These are phyloP conservation scores for Ceratonia siliqua DNA, from an alignment of 306 rosid genomes.

Conservation along the genomic window DNA sequence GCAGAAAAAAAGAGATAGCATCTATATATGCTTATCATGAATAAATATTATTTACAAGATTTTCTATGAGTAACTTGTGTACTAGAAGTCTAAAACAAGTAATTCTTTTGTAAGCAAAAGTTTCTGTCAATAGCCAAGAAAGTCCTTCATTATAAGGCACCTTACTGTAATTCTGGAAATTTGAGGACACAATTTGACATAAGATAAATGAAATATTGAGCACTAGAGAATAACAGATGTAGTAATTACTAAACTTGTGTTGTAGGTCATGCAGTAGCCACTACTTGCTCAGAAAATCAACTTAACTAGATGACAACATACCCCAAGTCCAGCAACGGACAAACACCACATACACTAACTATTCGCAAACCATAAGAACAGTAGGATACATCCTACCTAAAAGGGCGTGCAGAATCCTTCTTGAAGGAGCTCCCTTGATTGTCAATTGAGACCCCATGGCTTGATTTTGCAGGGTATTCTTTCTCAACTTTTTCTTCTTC, in stretches of 20 bases:
- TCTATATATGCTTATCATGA: constrained; percentile 12
- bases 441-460: constrained; percentile 41
- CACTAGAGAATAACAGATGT: constrained; percentile 18
- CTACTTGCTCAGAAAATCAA: constrained; percentile 3
- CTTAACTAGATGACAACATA: constrained; percentile 15
- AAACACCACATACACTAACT: constrained; percentile 2
- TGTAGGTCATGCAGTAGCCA: constrained; percentile 1
- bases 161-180: not conserved
- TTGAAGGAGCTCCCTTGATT: constrained; percentile 59
- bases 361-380: constrained; percentile 23
- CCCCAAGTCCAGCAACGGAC: not conserved
- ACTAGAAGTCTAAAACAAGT: not conserved
- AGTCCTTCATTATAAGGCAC: not conserved
- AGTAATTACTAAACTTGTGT: not conserved
- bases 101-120: not conserved
- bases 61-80: not conserved
- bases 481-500: constrained; percentile 64
- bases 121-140: not conserved
- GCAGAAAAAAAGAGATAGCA: constrained; percentile 13
- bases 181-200: constrained; percentile 10
- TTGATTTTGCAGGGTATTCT: constrained; percentile 53
- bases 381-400: constrained; percentile 52
- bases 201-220: constrained; percentile 8
- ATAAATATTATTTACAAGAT: not conserved
- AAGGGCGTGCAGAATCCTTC: constrained; percentile 55